Base-by-base conservation (phyloP, 805 yeast species). In the Candida michaelii region DNA sequence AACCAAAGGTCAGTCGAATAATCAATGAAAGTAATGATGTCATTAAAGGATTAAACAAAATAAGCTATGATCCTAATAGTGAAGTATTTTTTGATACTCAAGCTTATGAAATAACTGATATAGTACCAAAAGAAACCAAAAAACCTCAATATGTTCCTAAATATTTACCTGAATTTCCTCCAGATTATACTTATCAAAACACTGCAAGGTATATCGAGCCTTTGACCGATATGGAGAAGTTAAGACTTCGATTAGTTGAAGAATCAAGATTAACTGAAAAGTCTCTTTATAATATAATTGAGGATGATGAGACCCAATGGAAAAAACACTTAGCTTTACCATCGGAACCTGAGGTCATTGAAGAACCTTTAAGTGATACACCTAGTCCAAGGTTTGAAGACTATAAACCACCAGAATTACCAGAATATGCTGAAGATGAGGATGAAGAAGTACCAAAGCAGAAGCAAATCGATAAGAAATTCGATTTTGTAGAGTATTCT, bases 111-210 rank as follows among this genome's bases (percentile, higher is more conserved):
- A 67, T 80, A 3, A 69, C 79, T 2, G 66, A 73, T 37, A 68
- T 86, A 18, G 76, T 83, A 11, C 89, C 75, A 1, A 82, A 43
- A 64, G 82, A 27, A 36, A 47, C 58, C 5, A 36, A 43, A n/a
- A 50, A 51, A 21, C 71, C 73, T 1, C 56, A 59, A 4, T 78
- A 79, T 45, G 73, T 87, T 6, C 95, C 95, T 0, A 56, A 66
- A 5, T 89, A 89, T 82, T 66, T 91, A 52, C 99, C 99, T 0
- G 80, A 80, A 10, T 71, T 91, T 21, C 99, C 99, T 1, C 96
- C 98, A 0, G 96, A 89, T 54, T 95, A 90, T 62, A 91, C 98
- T 0, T 91, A 85, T 59, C 81, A 79, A 60, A 77, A 82, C 43
- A 85, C 96, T 0, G 85, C 96, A 0, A 73, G 74, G 48, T 89